Evolutionary conservation across 2,329 filamentous ascomycete genomes (phyloP).

Genomic region (Fusarium sp.): DNA sequence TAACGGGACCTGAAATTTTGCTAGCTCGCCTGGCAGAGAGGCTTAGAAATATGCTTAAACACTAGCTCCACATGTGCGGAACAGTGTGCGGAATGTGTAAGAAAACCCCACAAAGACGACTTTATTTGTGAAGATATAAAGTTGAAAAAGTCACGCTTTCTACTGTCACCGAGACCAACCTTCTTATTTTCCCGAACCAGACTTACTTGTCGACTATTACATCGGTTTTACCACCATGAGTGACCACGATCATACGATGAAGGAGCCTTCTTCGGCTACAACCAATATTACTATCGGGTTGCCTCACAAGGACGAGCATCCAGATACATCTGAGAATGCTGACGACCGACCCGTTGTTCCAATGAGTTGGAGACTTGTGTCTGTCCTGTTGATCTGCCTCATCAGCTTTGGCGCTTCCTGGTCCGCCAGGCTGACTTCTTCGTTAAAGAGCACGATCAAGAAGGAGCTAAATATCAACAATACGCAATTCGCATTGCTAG

Average conservation of each 20-base stretch:
- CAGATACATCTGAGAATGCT: not conserved
- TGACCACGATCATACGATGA: too few species aligned
- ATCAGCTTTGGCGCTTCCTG: not conserved
- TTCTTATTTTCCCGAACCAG: too few species aligned
- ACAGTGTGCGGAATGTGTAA: not conserved
- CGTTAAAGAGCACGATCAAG: not conserved
- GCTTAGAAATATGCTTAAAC: not conserved
- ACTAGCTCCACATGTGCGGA: not conserved
- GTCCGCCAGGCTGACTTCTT: not conserved
- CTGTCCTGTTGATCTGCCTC: accelerated
- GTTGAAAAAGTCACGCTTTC: not conserved
- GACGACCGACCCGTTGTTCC: not conserved
- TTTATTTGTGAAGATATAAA: not conserved
- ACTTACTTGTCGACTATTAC: too few species aligned
- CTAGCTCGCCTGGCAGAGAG: not conserved
- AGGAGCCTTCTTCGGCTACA: not conserved
- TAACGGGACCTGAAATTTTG: accelerated
- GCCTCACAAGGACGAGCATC: not conserved
- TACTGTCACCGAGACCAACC: too few species aligned
- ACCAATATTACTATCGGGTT: not conserved
- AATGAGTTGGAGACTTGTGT: not conserved
- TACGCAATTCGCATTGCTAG: not conserved
- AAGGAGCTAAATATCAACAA: not conserved
- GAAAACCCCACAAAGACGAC: not conserved
- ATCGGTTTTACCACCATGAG: too few species aligned